Conservation (phyloP, 257 asterid species). For the Perilla frutescens region DNA sequence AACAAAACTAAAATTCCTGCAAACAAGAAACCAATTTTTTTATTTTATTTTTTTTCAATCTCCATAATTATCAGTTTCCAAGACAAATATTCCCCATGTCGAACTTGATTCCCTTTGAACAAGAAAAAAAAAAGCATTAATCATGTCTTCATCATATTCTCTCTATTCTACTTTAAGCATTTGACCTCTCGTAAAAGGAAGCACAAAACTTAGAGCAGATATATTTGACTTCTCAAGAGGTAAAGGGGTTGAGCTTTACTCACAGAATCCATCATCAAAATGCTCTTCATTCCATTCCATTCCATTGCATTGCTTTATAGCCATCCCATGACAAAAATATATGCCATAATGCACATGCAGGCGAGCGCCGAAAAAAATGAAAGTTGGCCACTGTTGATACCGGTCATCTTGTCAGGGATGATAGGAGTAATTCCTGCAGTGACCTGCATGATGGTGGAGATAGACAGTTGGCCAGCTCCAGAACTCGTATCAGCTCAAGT, state of each 20-base stretch:
- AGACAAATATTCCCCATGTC: background rate
- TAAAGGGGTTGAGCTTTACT: background rate
- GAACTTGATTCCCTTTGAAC: conserved; percentile 33
- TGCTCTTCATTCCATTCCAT: conserved; percentile 14
- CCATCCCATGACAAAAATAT: background rate
- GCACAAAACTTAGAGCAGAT: conserved; percentile 32
- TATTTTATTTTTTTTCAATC: background rate
- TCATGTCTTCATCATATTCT: conserved; percentile 28
- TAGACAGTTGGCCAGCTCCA: conserved; percentile 59
- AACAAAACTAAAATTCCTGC: background rate
- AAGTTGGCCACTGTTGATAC: conserved; percentile 7
- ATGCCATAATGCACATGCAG: conserved; percentile 11
- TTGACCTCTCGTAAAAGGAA: conserved; percentile 41
- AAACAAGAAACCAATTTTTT: background rate
- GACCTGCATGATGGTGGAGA: conserved; percentile 69
- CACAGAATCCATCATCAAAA: conserved; percentile 33
- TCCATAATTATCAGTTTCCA: background rate
- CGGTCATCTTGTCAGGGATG: conserved; percentile 66
- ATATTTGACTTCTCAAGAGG: conserved; percentile 36
- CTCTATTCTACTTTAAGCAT: conserved; percentile 21
- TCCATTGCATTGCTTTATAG: conserved; percentile 9
- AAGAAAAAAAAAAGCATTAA: background rate
- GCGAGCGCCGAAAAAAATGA: background rate
- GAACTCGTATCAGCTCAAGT: conserved; percentile 48
- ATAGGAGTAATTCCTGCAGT: conserved; percentile 65